Evolutionary conservation across 1,284 basidiomycete species (phyloP), one percentile per base, ranked within the genome.

Genomic region (Farysia itapuensis): DNA sequence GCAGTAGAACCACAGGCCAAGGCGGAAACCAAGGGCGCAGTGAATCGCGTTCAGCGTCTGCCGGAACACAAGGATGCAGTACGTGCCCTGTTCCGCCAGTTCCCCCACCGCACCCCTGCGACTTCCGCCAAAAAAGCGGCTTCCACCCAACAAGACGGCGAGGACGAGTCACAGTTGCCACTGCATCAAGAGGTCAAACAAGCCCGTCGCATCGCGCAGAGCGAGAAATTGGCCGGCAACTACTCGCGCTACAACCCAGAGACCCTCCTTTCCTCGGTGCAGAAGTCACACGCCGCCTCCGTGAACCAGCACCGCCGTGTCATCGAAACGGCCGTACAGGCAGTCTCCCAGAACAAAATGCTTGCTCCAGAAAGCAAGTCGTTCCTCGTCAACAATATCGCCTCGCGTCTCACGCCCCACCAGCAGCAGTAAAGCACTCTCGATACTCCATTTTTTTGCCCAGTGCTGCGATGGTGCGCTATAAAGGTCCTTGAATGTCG

Each of bases 401-500:
- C 56, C 8, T 48, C 52, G 8, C 49, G 45, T 15, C n/a, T n/a
- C n/a, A n/a, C n/a, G n/a, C n/a, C n/a, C n/a, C n/a, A n/a, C n/a
- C n/a, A n/a, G n/a, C 12, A 18, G 8, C 14, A 31, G 30, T 9
- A 7, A 15, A 31, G 30, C n/a, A 16, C 31, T 33, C 18, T n/a
- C 18, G 11, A 11, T n/a, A 8, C 8, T n/a, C 18, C 9, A 15
- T 8, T 33, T 8, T 33, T 33, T 33, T 33, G 13, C 18, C 18
- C 14, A 19, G n/a, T n/a, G n/a, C n/a, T n/a, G n/a, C n/a, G n/a
- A n/a, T n/a, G n/a, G n/a, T n/a, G n/a, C n/a, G 8, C 12, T 34
- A 61, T 1, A 61, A 23, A 5, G 58, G 51, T 4, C 47, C 58
- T 47, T 47, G 47, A 2, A 61, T 39, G 43, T 61, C 58, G 51